Evolutionary conservation across 768 basidiomycete species (phyloP).

Genomic region (Leucogyrophana mollusca): DNA sequence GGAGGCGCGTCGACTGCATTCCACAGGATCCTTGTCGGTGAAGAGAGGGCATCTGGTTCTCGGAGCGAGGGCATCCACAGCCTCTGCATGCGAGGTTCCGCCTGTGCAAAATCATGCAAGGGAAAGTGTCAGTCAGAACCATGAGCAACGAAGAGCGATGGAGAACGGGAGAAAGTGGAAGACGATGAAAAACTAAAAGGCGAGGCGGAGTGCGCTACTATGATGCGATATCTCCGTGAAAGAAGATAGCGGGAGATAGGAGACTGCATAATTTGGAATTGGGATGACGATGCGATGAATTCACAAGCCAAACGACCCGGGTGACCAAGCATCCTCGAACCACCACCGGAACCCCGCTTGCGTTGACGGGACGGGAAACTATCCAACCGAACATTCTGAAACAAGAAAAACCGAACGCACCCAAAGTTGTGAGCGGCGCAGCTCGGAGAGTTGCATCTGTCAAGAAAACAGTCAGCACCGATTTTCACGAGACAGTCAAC

Average conservation of each 20-base stretch:
- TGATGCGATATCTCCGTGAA: not conserved
- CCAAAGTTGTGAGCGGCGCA: slow-evolving; percentile 87
- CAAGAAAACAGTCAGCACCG: slow-evolving; percentile 13
- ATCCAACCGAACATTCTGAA: slow-evolving; percentile 6
- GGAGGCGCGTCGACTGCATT: slow-evolving; percentile 19
- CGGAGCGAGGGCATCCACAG: slow-evolving; percentile 63
- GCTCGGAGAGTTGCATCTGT: slow-evolving; percentile 62
- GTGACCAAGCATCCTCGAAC: not conserved
- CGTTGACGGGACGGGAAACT: not conserved
- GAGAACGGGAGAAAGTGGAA: slow-evolving; percentile 1
- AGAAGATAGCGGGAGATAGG: slow-evolving; percentile 24
- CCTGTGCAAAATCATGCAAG: slow-evolving; percentile 54
- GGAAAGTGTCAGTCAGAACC: slow-evolving; percentile 48
- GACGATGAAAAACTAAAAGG: slow-evolving; percentile 3
- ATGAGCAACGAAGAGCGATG: slow-evolving; percentile 17
- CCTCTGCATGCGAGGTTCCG: slow-evolving; percentile 78
- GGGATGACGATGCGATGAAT: slow-evolving; percentile 6
- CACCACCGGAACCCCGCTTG: not conserved
- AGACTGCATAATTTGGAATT: slow-evolving; percentile 25
- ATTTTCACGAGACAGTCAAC: slow-evolving; percentile 15
- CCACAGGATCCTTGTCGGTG: slow-evolving; percentile 26
- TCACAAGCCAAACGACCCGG: not conserved
- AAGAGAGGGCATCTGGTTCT: slow-evolving; percentile 28
- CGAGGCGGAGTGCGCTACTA: not conserved
- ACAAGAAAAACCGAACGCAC: slow-evolving; percentile 43